These are phyloP conservation scores for Penicillium herquei DNA, from an alignment of 495 filamentous ascomycete species.

Conservation along the genomic window DNA sequence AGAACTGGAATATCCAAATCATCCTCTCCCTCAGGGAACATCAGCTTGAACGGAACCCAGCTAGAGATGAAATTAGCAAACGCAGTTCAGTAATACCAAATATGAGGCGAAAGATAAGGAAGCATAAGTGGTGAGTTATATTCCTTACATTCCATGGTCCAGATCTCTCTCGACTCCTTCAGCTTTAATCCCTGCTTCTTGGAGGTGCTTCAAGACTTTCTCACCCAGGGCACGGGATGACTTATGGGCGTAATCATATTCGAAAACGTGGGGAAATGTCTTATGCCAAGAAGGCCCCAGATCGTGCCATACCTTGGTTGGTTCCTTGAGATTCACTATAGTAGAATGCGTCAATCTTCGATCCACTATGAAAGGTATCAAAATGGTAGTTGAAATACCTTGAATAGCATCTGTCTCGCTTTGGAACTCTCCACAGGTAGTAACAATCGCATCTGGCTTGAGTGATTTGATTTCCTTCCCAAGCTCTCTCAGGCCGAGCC, in stretches of 20 bases:
- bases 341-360: neutral
- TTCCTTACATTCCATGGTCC: neutral
- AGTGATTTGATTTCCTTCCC: neutral
- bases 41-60: conserved; percentile 1
- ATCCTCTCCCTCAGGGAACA: neutral
- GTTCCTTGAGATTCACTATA: conserved; percentile 3
- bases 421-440: neutral
- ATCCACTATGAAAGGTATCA: neutral
- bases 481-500: neutral
- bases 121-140: neutral
- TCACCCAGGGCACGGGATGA: neutral
- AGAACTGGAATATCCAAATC: neutral
- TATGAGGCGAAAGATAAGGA: too few species aligned
- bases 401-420: neutral
- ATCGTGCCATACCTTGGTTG: neutral
- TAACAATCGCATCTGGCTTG: neutral
- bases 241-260: neutral
- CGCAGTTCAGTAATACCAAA: neutral
- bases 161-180: neutral
- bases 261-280: neutral
- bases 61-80: neutral
- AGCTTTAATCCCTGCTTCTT: neutral
- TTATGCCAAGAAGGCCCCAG: neutral
- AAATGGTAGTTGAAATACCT: neutral
- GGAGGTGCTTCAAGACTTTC: neutral